These are phyloP conservation scores for Zychaea mexicana DNA, from an alignment of 371 early-diverging fungal genomes.

Conservation along the genomic window DNA sequence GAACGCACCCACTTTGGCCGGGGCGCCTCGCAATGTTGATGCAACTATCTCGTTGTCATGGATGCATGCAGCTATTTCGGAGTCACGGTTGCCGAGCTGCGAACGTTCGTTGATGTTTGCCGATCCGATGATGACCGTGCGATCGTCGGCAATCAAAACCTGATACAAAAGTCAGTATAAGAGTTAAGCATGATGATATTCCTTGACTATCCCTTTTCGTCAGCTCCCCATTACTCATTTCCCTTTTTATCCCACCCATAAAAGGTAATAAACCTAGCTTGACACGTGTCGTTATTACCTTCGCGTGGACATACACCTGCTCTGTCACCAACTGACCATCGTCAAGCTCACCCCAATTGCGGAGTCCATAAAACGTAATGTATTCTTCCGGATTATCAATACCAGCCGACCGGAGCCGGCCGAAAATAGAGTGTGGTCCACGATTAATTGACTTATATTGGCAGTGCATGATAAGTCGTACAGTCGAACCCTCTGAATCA, in stretches of 20 bases:
- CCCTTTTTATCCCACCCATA: too few relatives aligned
- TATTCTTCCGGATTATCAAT: conserved; percentile 60
- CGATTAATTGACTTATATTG: conserved; percentile 74
- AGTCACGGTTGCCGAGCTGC: conserved; percentile 82
- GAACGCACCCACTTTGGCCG: conserved; percentile 64
- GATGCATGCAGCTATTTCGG: conserved; percentile 81
- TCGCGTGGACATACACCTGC: conserved; percentile 89
- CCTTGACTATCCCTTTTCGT: too few relatives aligned
- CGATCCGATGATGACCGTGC: conserved; percentile 78
- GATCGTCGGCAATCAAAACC: conserved; percentile 78
- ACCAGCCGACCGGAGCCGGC: conserved; percentile 57
- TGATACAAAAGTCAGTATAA: too few relatives aligned
- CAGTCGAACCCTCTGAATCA: conserved; percentile 69
- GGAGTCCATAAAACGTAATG: conserved; percentile 66
- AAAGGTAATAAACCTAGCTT: too few relatives aligned
- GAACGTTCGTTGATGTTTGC: conserved; percentile 90
- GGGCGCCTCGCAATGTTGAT: conserved; percentile 61
- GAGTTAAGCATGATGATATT: too few relatives aligned
- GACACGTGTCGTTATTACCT: too few relatives aligned
- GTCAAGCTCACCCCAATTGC: conserved; percentile 55
- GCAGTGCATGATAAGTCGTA: conserved; percentile 74
- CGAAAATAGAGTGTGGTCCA: conserved; percentile 48
- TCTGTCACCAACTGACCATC: conserved; percentile 68
- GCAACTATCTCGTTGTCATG: conserved; percentile 68
- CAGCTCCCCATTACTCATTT: too few relatives aligned